Evolutionary conservation across 75 land plant genomes (phyloP), one percentile per base, ranked within the genome.

Genomic region (Adiantum capillusveneris): DNA sequence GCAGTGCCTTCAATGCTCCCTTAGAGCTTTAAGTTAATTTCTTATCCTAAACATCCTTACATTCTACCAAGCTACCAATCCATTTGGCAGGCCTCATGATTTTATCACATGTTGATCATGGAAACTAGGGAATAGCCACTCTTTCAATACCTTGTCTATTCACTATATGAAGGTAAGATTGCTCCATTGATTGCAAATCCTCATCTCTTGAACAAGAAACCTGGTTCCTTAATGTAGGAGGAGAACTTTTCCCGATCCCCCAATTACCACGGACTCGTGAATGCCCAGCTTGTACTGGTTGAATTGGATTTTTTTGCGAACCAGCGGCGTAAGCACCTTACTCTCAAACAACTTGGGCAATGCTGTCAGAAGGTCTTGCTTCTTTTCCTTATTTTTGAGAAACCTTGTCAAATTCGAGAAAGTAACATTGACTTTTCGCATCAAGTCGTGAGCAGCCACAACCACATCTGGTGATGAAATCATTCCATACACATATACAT

Each of bases 221-320:
- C n/a, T n/a, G n/a, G n/a, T n/a, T n/a, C n/a, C n/a, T n/a, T 37
- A 65, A 34, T 31, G 34, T 44, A 65, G 46, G 41, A 65, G 60
- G 0, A 65, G 61, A 37, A 65, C 62, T 56, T 65, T 65, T 0
- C 68, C 68, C 37, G 48, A 45, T 57, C 68, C 56, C 11, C 46
- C 46, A 42, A 29, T 58, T 28, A 31, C 42, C 48, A 37, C 29
- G 16, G 68, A 56, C 56, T 65, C 68, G 30, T 17, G 1, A 28
- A 65, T 65, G 36, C 60, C 68, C 17, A 36, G 59, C 26, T 44
- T 65, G 27, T 56, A 55, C 37, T 65, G 30, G n/a, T 24, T 53
- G 1, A 65, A 41, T 16, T 0, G 60, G 29, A 36, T 56, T 65
- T 57, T 57, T 60, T 57, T 55, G 20, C 68, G 60, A 0, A 58